Conservation (phyloP, 176 grass and related monocot species). For the Elymus sibiricus region DNA sequence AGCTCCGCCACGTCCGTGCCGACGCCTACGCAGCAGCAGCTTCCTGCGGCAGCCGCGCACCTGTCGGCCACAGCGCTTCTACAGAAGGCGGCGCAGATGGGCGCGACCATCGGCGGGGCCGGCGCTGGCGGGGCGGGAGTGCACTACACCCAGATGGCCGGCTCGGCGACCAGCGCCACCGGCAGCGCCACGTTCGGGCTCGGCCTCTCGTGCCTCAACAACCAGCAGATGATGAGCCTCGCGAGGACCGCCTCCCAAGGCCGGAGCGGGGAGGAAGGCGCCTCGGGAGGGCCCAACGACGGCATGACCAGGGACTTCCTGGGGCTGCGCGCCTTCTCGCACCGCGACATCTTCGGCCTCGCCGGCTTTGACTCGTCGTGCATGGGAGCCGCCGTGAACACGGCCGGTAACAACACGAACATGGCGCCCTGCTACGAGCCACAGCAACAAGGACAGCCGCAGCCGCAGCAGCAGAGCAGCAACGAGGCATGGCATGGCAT, state of each 20-base stretch:
- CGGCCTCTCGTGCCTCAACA: conserved; percentile 37
- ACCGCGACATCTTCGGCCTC: conserved; percentile 67
- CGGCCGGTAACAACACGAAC: conserved; percentile 11
- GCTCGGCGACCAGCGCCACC: conserved; percentile 10
- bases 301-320: conserved; percentile 92
- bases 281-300: conserved; percentile 7
- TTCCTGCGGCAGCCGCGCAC: conserved; percentile 37
- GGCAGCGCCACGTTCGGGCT: conserved; percentile 8
- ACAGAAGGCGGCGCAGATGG: conserved; percentile 97
- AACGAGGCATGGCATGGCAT: conserved; percentile 48
- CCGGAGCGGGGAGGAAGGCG: conserved; percentile 29
- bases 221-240: conserved; percentile 25
- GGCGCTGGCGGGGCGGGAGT: not conserved
- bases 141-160: conserved; percentile 57
- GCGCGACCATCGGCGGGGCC: conserved; percentile 61
- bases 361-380: conserved; percentile 63
- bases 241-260: conserved; percentile 24
- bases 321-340: conserved; percentile 73
- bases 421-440: conserved; percentile 33
- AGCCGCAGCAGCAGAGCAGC: conserved; percentile 30
- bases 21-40: not conserved
- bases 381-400: conserved; percentile 36
- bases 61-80: conserved; percentile 92
- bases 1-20: conserved; percentile 26
- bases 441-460: conserved; percentile 12